phyloP scores from a whole-genome alignment of 2,329 filamentous ascomycete species.

The Colletotrichum sp. region DNA sequence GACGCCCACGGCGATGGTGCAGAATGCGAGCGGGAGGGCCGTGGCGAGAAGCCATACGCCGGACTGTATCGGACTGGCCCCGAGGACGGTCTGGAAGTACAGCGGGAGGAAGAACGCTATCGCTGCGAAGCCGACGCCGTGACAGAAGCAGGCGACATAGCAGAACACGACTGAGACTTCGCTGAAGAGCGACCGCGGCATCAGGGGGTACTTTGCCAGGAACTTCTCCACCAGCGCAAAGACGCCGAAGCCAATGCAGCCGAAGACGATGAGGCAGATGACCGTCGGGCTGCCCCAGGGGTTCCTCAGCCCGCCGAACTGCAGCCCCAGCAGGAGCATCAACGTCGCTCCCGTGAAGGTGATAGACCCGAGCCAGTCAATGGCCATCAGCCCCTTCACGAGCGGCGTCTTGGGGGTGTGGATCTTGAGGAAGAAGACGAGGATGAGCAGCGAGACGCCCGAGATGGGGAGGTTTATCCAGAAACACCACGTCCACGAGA shows the following conservation, averaged over 20 bases:
- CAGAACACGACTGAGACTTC: constrained; percentile 69
- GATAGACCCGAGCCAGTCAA: constrained; percentile 62
- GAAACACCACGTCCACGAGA: constrained; percentile 74
- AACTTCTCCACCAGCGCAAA: constrained; percentile 79
- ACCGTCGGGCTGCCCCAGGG: constrained; percentile 80
- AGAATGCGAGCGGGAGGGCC: constrained; percentile 69
- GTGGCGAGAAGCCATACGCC: constrained; percentile 78
- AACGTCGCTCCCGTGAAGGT: constrained; percentile 77
- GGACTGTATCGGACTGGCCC: constrained; percentile 70
- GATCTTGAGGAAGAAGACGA: constrained; percentile 69
- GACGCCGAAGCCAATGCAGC: constrained; percentile 62
- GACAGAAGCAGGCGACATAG: constrained; percentile 71
- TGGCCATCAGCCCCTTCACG: constrained; percentile 63
- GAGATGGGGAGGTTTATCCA: constrained; percentile 65
- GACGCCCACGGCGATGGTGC: constrained; percentile 62
- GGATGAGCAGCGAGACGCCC: constrained; percentile 50
- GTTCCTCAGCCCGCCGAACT: constrained; percentile 78
- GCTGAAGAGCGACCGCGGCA: constrained; percentile 75
- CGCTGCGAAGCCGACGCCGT: constrained; percentile 80
- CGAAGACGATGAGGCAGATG: constrained; percentile 80
- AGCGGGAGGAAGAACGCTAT: constrained; percentile 82
- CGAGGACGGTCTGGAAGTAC: constrained; percentile 81
- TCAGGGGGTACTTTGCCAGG: constrained; percentile 77
- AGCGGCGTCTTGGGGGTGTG: constrained; percentile 69
- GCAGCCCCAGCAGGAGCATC: constrained; percentile 85